Conservation (phyloP, 345 rosid species). For the Syzygium jambos region DNA sequence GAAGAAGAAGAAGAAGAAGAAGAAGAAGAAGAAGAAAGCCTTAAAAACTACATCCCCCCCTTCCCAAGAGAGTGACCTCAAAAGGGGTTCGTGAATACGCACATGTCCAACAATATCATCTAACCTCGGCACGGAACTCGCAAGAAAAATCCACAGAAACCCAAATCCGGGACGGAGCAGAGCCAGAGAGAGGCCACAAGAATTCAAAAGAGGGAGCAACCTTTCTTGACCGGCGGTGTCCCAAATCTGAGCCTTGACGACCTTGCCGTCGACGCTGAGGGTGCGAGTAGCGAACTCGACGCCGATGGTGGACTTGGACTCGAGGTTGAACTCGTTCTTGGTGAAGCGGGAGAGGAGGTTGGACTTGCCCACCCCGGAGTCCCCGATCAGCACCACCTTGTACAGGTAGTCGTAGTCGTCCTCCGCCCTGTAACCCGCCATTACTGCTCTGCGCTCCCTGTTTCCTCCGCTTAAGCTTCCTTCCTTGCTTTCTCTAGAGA, state of each 20-base stretch:
- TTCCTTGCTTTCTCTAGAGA: not conserved
- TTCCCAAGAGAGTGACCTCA: not conserved
- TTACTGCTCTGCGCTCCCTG: not conserved
- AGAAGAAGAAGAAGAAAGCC: not conserved
- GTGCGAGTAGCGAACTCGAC: conserved; percentile 69
- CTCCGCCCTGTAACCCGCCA: conserved; percentile 43
- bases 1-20: too few relatives aligned
- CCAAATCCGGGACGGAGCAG: not conserved
- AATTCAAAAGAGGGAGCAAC: not conserved
- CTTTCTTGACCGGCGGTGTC: conserved; percentile 71
- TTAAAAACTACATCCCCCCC: not conserved
- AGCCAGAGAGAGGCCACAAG: not conserved
- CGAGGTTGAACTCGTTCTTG: conserved; percentile 59
- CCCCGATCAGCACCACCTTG: conserved; percentile 63
- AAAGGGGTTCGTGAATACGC: not conserved
- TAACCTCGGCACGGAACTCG: not conserved
- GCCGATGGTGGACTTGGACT: conserved; percentile 75
- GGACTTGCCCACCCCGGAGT: conserved; percentile 67
- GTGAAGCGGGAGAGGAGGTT: conserved; percentile 60
- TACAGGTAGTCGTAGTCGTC: conserved; percentile 57
- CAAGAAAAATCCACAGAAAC: not conserved
- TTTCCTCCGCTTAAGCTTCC: too few relatives aligned
- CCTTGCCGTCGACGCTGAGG: conserved; percentile 49
- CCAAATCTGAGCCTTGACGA: conserved; percentile 74
- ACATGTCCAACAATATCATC: not conserved